Conservation (phyloP, 805 yeast genomes). For the Candida hungchunana region DNA sequence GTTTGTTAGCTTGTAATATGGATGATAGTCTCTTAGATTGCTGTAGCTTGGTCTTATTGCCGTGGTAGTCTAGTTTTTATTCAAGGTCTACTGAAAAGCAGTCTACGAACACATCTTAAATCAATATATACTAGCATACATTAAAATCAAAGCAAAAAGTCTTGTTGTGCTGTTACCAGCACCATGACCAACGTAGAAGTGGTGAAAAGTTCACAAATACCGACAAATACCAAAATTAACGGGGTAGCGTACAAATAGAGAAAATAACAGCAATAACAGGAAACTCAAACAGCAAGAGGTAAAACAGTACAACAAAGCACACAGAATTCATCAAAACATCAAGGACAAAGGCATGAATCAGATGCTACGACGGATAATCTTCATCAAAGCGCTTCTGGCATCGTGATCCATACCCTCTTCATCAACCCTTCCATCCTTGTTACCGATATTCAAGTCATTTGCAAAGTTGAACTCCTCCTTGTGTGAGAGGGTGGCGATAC, state of each 20-base stretch:
- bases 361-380: slow-evolving; percentile 26
- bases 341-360: slow-evolving; percentile 5
- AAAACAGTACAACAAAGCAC: not conserved
- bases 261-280: not conserved
- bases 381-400: slow-evolving; percentile 28
- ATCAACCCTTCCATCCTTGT: slow-evolving; percentile 11
- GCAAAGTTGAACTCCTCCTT: slow-evolving; percentile 5
- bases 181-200: no score
- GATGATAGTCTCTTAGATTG: slow-evolving; percentile 1
- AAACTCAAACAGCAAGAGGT: no score
- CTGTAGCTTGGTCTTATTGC: no score
- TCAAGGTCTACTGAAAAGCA: no score
- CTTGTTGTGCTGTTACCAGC: no score
- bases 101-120: no score
- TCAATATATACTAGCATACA: no score
- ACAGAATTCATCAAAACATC: not conserved
- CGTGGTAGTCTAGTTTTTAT: no score
- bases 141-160: no score
- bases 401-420: slow-evolving; percentile 22
- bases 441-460: slow-evolving; percentile 10
- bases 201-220: no score
- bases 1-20: slow-evolving; percentile 1
- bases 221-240: no score
- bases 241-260: not conserved
- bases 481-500: slow-evolving; percentile 4